These are phyloP conservation scores for Apostasia shenzhenica DNA, from an alignment of 106 monocot species.

Conservation along the genomic window DNA sequence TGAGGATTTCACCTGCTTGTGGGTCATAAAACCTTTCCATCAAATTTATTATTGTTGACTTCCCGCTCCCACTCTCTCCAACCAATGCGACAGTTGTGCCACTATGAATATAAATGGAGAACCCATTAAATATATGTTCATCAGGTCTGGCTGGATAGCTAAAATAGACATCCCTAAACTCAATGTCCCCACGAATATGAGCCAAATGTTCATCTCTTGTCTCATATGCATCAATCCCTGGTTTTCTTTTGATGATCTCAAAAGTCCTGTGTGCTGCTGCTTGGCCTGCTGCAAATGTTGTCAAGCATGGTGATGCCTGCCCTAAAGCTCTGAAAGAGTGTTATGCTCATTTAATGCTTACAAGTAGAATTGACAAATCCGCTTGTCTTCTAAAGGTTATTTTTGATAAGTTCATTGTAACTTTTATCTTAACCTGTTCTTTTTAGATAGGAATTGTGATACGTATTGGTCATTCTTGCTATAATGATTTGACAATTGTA, in stretches of 20 bases:
- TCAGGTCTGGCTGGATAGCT: constrained; percentile 23
- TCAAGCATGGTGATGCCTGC: constrained; percentile 16
- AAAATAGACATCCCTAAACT: constrained; percentile 14
- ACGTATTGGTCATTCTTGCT: no score
- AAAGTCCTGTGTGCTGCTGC: constrained; percentile 20
- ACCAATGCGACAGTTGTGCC: constrained; percentile 20
- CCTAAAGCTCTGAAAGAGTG: constrained; percentile 13
- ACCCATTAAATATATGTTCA: constrained; percentile 12
- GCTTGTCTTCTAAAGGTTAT: no score
- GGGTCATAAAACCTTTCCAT: constrained; percentile 26
- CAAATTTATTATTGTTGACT: constrained; percentile 15
- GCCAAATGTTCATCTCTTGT: constrained; percentile 7
- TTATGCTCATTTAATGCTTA: no score
- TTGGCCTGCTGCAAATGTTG: constrained; percentile 16
- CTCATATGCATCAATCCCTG: constrained; percentile 18
- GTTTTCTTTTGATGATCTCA: constrained; percentile 15
- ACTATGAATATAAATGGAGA: constrained; percentile 14
- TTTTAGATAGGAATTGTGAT: no score
- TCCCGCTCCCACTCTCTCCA: constrained; percentile 25
- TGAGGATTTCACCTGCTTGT: constrained; percentile 18
- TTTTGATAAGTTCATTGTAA: no score
- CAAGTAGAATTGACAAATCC: no score
- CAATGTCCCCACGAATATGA: constrained; percentile 13
- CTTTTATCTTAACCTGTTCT: no score
- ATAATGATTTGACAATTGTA: no score